Evolutionary conservation across 1,284 basidiomycete species (phyloP).

Genomic region (Pseudozyma tsukubaensis): DNA sequence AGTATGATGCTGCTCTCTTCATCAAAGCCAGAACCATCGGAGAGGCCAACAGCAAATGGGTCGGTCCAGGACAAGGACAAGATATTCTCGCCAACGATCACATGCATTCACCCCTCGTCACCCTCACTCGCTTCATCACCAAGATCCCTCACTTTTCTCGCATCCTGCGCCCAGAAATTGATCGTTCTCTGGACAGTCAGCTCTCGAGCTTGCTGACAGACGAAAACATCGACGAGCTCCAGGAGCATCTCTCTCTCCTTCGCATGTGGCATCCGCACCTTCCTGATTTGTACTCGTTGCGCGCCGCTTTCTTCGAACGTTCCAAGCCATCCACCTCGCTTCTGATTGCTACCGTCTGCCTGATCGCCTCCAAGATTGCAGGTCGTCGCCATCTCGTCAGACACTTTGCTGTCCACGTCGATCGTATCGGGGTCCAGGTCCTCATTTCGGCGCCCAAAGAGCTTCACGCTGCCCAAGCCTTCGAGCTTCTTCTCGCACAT

Average conservation of each 20-base stretch:
- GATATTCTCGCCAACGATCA: slow-evolving; percentile 9
- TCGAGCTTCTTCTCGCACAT: slow-evolving; percentile 26
- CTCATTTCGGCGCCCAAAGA: slow-evolving; percentile 34
- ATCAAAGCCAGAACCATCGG: not conserved
- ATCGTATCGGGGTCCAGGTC: slow-evolving; percentile 33
- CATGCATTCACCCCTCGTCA: slow-evolving; percentile 16
- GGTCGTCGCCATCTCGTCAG: slow-evolving; percentile 15
- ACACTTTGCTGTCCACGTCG: slow-evolving; percentile 28
- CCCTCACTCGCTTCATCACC: slow-evolving; percentile 33
- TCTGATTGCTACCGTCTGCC: slow-evolving; percentile 21
- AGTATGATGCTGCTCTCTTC: slow-evolving; percentile 28
- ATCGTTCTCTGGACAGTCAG: slow-evolving; percentile 18
- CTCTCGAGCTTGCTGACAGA: slow-evolving; percentile 21
- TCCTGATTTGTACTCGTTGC: slow-evolving; percentile 10
- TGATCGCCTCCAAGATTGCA: slow-evolving; percentile 31
- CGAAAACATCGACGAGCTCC: slow-evolving; percentile 22
- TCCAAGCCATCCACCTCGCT: slow-evolving; percentile 24
- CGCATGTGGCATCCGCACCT: slow-evolving; percentile 42
- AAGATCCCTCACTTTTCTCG: slow-evolving; percentile 22
- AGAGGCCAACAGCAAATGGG: not conserved
- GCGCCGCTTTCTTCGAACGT: slow-evolving; percentile 2
- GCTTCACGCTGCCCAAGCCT: slow-evolving; percentile 27
- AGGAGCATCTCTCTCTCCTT: slow-evolving; percentile 11
- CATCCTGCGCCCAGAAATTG: slow-evolving; percentile 18
- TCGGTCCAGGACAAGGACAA: not conserved